phyloP scores from a whole-genome alignment of 345 rosid species.

The Acer saccharum region DNA sequence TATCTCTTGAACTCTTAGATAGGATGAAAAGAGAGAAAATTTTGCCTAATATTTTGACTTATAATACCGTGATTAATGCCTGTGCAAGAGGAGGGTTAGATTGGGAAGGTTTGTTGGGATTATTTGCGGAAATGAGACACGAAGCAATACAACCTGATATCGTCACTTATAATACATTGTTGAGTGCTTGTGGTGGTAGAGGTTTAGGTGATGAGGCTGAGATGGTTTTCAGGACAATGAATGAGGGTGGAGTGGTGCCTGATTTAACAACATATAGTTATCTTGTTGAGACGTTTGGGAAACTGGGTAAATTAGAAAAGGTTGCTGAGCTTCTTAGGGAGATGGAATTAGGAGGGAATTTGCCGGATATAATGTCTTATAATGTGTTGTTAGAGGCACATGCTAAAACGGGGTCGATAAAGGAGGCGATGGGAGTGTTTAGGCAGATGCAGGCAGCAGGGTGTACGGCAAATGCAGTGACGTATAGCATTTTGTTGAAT shows the following conservation, averaged over 20 bases:
- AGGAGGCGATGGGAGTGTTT: slow-evolving; percentile 80
- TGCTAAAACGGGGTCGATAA: slow-evolving; percentile 64
- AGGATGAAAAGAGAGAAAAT: slow-evolving; percentile 85
- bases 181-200: slow-evolving; percentile 83
- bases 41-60: slow-evolving; percentile 77
- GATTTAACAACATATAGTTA: slow-evolving; percentile 73
- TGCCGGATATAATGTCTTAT: slow-evolving; percentile 80
- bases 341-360: slow-evolving; percentile 80
- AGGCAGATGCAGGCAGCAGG: slow-evolving; percentile 91
- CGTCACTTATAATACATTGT: slow-evolving; percentile 88
- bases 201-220: slow-evolving; percentile 91
- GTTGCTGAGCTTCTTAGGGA: slow-evolving; percentile 68
- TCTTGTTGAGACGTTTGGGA: slow-evolving; percentile 81
- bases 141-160: slow-evolving; percentile 86
- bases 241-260: slow-evolving; percentile 84
- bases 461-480: slow-evolving; percentile 69
- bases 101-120: slow-evolving; percentile 90
- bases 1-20: slow-evolving; percentile 73
- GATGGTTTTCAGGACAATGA: slow-evolving; percentile 95
- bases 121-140: slow-evolving; percentile 97
- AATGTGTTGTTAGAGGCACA: slow-evolving; percentile 85
- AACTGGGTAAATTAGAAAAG: slow-evolving; percentile 63
- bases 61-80: slow-evolving; percentile 85
- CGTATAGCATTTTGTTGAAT: slow-evolving; percentile 74
- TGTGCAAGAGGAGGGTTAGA: slow-evolving; percentile 91